Base-by-base conservation (phyloP, 805 yeast genomes). In the Groenewaldozyma salmanticensis region DNA sequence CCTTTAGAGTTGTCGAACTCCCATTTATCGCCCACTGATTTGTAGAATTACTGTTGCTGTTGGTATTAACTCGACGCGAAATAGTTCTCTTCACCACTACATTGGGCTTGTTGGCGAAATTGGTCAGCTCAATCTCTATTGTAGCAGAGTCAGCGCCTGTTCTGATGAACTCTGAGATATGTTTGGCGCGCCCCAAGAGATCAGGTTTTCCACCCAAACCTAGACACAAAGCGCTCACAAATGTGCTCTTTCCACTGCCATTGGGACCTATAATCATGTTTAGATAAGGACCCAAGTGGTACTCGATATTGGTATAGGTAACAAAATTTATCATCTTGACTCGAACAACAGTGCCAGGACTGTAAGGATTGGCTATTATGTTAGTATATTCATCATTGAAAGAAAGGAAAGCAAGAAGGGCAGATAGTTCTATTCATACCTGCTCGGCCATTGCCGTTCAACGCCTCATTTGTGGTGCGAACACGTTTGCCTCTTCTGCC, bases 231-330 rank as follows among this genome's bases (percentile, higher is more conserved):
- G 96, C 97, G 45, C 96, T 84, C 3, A 92, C 88, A 52, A 92
- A 75, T 0, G 97, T 86, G 31, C 92, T 79, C 54, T 92, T 92
- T 4, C 98, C 98, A 0, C 95, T 75, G 27, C 99, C 99, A 58
- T 92, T 92, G 9, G 96, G 96, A 0, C 96, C 98, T 40, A 92
- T 81, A 43, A 92, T 82, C 79, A 92, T 76, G 56, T 92, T 92
- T 55, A 92, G 67, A 1, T 79, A 68, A 0, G 96, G 96, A 0
- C 90, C 81, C 42, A 90, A 70, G 31, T 70, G 68, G 59, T 85
- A 86, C 55, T 75, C 80, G 1, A 78, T 78, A 38, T 70, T 61
- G 2, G 72, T 50, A 55, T 78, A 79, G 1, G 85, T 78, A 56
- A 81, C 77, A 64, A 81, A 81, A 55, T 81, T 78, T 40, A 55